phyloP scores from a whole-genome alignment of 1,139 yeast genomes.

The Yamadazyma epiphylla region DNA sequence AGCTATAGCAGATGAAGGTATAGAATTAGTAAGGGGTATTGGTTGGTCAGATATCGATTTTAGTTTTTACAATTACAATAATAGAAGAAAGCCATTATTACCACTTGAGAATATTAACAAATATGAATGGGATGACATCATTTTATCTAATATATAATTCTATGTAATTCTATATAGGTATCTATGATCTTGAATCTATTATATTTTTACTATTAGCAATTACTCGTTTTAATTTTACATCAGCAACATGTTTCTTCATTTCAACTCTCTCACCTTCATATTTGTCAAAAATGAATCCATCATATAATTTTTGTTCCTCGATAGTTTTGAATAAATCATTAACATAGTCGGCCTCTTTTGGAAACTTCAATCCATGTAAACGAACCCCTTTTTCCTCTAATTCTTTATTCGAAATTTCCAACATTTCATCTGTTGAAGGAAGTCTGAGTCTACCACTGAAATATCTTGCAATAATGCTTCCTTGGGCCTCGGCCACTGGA shows the following conservation, averaged over 20 bases:
- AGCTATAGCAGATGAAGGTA: slow-evolving; percentile 7
- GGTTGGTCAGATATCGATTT: slow-evolving; percentile 5
- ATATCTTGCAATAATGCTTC: slow-evolving; percentile 39
- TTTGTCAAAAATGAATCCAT: slow-evolving; percentile 8
- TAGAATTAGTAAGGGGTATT: slow-evolving; percentile 4
- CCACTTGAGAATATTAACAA: slow-evolving; percentile 2
- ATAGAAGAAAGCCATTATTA: slow-evolving; percentile 2
- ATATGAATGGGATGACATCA: slow-evolving; percentile 3
- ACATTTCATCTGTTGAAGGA: slow-evolving; percentile 33
- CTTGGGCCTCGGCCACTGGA: slow-evolving; percentile 47
- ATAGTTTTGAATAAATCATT: slow-evolving; percentile 3
- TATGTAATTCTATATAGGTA: no score
- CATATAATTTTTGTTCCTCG: slow-evolving; percentile 1
- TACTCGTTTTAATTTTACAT: slow-evolving; percentile 8
- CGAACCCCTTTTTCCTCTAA: slow-evolving; percentile 20
- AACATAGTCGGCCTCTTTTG: slow-evolving; percentile 27
- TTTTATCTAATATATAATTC: background rate
- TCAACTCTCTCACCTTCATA: slow-evolving; percentile 10
- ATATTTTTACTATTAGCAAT: slow-evolving; percentile 4
- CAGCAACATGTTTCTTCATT: slow-evolving; percentile 5
- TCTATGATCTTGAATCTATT: slow-evolving; percentile 1
- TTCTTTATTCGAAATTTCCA: slow-evolving; percentile 16
- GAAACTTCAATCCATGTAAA: slow-evolving; percentile 27
- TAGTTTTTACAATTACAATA: slow-evolving; percentile 1
- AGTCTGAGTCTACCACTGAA: slow-evolving; percentile 35